Percentiles rank a stretch among this genome's conserved stretches.
These are phyloP conservation scores for Ceratocystis eucalypticola DNA, from an alignment of 2,329 filamentous ascomycete genomes.

Conservation along the genomic window DNA sequence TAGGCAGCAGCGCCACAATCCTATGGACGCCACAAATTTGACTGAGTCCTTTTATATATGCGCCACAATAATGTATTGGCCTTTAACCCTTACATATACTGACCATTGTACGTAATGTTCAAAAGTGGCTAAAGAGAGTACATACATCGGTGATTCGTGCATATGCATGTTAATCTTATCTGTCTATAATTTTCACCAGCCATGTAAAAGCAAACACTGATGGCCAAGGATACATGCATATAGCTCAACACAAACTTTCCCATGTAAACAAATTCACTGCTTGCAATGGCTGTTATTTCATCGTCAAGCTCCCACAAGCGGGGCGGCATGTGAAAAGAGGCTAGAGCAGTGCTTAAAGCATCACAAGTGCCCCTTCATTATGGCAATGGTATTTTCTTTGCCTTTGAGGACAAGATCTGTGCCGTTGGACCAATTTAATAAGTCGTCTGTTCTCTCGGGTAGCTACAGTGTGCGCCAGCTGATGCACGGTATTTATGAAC, in stretches of 20 bases:
- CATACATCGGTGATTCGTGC: neutral
- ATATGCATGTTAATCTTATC: neutral
- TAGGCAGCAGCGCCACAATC: slow-evolving; percentile 15
- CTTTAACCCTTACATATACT: neutral
- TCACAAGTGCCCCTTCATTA: neutral
- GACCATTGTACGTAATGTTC: neutral
- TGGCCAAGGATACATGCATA: neutral
- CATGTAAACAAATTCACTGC: neutral
- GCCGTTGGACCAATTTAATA: neutral
- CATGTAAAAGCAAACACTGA: neutral
- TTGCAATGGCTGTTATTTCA: neutral
- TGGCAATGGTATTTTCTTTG: neutral
- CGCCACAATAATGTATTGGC: neutral
- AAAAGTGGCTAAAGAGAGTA: slow-evolving; percentile 6
- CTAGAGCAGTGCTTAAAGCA: neutral
- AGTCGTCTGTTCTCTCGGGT: neutral
- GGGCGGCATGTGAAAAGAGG: neutral
- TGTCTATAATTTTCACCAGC: neutral
- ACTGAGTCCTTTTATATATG: neutral
- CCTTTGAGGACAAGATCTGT: neutral
- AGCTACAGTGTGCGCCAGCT: neutral
- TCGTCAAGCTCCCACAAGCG: neutral
- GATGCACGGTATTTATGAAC: neutral
- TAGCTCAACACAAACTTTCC: neutral
- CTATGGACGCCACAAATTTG: no score